These are phyloP conservation scores for Dalbergia cultrata DNA, from an alignment of 306 rosid genomes.

Conservation along the genomic window DNA sequence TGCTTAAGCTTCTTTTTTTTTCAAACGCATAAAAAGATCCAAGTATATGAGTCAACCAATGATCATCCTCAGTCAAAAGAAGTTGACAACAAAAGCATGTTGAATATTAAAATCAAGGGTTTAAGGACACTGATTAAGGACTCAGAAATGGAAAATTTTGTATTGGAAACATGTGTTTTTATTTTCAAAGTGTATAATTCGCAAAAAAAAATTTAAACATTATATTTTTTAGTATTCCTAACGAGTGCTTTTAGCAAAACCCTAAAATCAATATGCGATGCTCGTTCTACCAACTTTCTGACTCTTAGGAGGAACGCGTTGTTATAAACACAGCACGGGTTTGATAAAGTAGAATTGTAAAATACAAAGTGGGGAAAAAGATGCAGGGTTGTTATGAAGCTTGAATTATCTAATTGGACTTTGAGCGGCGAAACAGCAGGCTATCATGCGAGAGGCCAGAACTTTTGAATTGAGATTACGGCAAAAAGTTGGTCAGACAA, in stretches of 20 bases:
- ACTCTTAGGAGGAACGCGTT: not conserved
- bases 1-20: conserved; percentile 35
- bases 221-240: too few species aligned
- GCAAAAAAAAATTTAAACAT: too few species aligned
- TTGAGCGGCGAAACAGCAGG: not conserved
- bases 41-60: conserved; percentile 42
- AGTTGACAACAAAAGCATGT: conserved; percentile 38
- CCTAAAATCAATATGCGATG: too few species aligned
- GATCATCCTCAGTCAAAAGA: conserved; percentile 47
- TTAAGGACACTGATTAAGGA: not conserved
- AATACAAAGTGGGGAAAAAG: too few species aligned
- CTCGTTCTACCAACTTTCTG: too few species aligned
- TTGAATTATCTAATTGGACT: not conserved
- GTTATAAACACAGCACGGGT: not conserved
- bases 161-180: not conserved
- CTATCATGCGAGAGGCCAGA: not conserved
- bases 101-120: conserved; percentile 18
- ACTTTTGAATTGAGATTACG: not conserved
- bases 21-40: conserved; percentile 15
- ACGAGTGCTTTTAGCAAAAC: too few species aligned
- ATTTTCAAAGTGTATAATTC: too few species aligned
- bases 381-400: not conserved
- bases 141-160: too few species aligned
- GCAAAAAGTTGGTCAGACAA: conserved; percentile 5
- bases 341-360: not conserved